Evolutionary conservation across 2,329 filamentous ascomycete genomes (phyloP).

Genomic region (Botrytis tulipae): DNA sequence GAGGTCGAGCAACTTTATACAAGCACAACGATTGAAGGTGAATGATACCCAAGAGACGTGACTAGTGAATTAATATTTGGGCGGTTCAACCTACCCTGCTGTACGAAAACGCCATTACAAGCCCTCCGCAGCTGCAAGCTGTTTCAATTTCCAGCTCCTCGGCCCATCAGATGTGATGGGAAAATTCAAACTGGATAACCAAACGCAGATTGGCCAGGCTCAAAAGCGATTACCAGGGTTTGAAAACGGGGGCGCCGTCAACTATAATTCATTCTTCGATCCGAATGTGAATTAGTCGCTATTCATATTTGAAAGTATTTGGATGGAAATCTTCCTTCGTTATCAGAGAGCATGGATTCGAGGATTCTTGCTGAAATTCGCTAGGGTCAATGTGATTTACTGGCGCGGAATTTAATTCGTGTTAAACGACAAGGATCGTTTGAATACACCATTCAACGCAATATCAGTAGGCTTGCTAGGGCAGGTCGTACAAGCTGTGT

Average conservation of each 20-base stretch:
- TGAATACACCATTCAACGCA: neutral
- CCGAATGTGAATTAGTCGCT: constrained; percentile 6
- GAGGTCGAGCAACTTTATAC: constrained; percentile 13
- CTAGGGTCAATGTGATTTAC: neutral
- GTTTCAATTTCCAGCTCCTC: constrained; percentile 20
- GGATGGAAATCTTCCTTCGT: neutral
- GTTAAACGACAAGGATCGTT: neutral
- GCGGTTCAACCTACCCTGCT: neutral
- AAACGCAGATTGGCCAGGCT: neutral
- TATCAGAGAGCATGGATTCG: constrained; percentile 13
- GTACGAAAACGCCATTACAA: constrained; percentile 10
- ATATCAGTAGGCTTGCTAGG: neutral
- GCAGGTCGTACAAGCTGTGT: constrained; percentile 6
- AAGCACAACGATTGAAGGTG: neutral
- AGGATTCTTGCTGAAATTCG: neutral
- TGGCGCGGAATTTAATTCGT: constrained; percentile 1
- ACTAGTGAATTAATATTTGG: constrained; percentile 14
- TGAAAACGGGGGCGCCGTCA: neutral
- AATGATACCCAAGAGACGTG: neutral
- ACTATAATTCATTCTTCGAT: neutral
- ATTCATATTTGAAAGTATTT: neutral
- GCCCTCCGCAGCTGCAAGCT: constrained; percentile 13
- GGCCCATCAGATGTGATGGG: constrained; percentile 15
- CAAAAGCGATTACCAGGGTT: neutral
- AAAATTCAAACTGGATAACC: neutral